Percentiles rank a stretch among this genome's conserved stretches.
Evolutionary conservation across 805 yeast species (phyloP).

Genomic region (Priceomyces fermenticarens): DNA sequence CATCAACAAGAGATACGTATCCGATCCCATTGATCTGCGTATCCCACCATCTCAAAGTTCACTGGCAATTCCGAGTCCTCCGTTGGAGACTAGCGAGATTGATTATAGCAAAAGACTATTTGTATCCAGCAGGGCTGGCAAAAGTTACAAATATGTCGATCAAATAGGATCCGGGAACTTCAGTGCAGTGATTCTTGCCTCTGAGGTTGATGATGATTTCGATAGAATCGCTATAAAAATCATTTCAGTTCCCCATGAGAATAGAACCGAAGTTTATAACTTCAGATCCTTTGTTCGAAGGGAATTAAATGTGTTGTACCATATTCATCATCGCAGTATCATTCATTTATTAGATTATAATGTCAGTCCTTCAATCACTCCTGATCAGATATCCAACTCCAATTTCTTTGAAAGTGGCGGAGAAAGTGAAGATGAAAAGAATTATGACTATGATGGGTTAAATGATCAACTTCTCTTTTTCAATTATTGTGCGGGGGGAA

Average conservation of each 20-base stretch:
- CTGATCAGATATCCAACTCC: slow-evolving; percentile 19
- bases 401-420: slow-evolving; percentile 15
- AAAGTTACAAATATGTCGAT: slow-evolving; percentile 11
- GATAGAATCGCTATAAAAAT: slow-evolving; percentile 69
- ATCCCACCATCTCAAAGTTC: slow-evolving; percentile 6
- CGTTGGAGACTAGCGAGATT: slow-evolving; percentile 1
- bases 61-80: slow-evolving; percentile 7
- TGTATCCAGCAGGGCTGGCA: slow-evolving; percentile 2
- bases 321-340: slow-evolving; percentile 65
- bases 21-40: slow-evolving; percentile 19
- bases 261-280: slow-evolving; percentile 20
- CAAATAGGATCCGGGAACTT: slow-evolving; percentile 67
- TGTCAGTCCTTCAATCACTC: slow-evolving; percentile 24
- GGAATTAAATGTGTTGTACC: slow-evolving; percentile 65
- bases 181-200: slow-evolving; percentile 58
- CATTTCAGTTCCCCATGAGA: slow-evolving; percentile 35
- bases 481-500: slow-evolving; percentile 84
- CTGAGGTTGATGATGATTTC: slow-evolving; percentile 16
- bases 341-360: slow-evolving; percentile 56
- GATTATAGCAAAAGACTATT: slow-evolving; percentile 4
- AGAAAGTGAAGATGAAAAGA: slow-evolving; percentile 7
- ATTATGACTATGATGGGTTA: slow-evolving; percentile 12
- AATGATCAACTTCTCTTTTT: slow-evolving; percentile 52
- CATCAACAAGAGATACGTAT: slow-evolving; percentile 16
- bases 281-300: slow-evolving; percentile 44